Base-by-base conservation (phyloP, 2,329 filamentous ascomycete genomes). In the Fusarium falciforme region DNA sequence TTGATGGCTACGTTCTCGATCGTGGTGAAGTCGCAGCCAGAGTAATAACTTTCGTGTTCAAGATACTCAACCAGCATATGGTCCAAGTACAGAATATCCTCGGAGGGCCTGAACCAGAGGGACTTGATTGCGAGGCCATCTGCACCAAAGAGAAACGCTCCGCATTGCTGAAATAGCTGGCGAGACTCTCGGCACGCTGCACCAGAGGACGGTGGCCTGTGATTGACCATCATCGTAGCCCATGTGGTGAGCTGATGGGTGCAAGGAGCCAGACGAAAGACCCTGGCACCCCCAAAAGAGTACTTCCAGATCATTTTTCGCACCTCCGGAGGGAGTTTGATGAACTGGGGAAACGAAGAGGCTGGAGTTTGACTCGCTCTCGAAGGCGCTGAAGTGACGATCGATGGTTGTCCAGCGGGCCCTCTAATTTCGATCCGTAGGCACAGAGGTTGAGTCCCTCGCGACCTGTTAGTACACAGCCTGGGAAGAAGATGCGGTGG, bases 51-150 rank as follows among this genome's bases (percentile, higher is more conserved):
- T 17, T 17, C 25, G 5, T n/a, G 1, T 44, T 22, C 12, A 2
- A 16, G 20, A 25, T 25, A 9, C 14, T 16, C 12, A 44, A 9
- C 0, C 12, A 52, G 2, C 16, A 10, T 52, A 52, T n/a, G 6
- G 17, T 40, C 36, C 17, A 25, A 71, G 33, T 71, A 71, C 9
- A 68, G 2, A 9, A 68, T 61, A 16, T 71, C 69, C 4, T 3
- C 29, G 6, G 33, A 38, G 9, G 52, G 42, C 2, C 20, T 42
- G 11, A 67, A 38, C 27, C 52, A 66, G 20, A 71, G 42, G 6
- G 62, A 63, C 5, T 63, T 67, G 8, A 44, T 42, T 8, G 27
- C 16, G 1, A 58, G 52, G 2, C 1, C 5, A 8, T 20, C 1
- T 7, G 10, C 6, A 3, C 68, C 63, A 25, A 71, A 66, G 5